Percentiles rank a stretch among this genome's conserved stretches.
Conservation (phyloP, 805 yeast genomes). For the Naumovozyma castellii region DNA sequence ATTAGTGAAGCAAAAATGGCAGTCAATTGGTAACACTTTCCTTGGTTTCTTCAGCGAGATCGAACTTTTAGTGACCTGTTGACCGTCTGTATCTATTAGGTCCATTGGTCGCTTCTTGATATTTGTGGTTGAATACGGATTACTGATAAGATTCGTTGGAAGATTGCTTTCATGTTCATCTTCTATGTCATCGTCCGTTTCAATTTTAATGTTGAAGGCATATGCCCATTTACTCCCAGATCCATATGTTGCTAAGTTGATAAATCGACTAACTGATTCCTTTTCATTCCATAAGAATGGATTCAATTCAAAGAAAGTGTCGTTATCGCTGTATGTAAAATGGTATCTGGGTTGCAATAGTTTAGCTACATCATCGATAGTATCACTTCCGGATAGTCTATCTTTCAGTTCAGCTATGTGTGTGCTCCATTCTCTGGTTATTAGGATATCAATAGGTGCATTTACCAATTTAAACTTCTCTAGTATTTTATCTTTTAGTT, state of each 20-base stretch:
- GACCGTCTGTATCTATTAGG: slow-evolving; percentile 5
- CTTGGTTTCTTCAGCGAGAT: slow-evolving; percentile 11
- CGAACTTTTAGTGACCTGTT: not conserved
- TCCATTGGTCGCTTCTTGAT: slow-evolving; percentile 8
- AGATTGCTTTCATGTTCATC: slow-evolving; percentile 9
- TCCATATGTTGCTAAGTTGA: slow-evolving; percentile 55
- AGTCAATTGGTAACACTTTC: slow-evolving; percentile 46
- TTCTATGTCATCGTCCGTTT: slow-evolving; percentile 11
- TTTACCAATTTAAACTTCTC: slow-evolving; percentile 8
- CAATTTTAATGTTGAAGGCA: slow-evolving; percentile 45
- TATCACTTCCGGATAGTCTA: slow-evolving; percentile 36
- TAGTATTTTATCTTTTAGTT: slow-evolving; percentile 21
- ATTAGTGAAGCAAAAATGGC: slow-evolving; percentile 80
- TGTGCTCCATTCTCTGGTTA: slow-evolving; percentile 55
- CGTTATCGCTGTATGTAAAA: slow-evolving; percentile 38
- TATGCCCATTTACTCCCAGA: slow-evolving; percentile 59
- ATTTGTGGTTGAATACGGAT: slow-evolving; percentile 23
- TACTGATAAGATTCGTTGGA: slow-evolving; percentile 22
- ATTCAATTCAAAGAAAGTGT: slow-evolving; percentile 43
- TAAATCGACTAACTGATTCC: slow-evolving; percentile 45
- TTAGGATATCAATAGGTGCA: slow-evolving; percentile 41
- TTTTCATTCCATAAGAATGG: slow-evolving; percentile 49
- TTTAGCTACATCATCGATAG: slow-evolving; percentile 40
- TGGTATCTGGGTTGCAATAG: slow-evolving; percentile 53
- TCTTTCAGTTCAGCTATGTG: slow-evolving; percentile 38